Percentiles rank a stretch among this genome's conserved stretches.
Conservation (phyloP, 1,284 basidiomycete genomes). For the Cryptococcus sp. region DNA sequence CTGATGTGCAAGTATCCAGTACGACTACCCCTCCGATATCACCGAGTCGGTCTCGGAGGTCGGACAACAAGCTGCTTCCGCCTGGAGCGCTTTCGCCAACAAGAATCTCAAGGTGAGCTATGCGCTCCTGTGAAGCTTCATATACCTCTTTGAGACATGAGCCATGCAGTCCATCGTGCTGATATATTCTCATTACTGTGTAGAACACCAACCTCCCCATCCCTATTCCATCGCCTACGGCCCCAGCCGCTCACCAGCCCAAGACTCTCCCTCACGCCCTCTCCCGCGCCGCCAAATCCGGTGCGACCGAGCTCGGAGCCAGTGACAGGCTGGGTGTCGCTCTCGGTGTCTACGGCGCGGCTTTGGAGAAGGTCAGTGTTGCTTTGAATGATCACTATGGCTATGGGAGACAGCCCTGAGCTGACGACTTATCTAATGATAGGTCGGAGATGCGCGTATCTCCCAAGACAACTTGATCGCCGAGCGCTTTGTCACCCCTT, state of each 20-base stretch:
- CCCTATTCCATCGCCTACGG: constrained; percentile 60
- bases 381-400: background rate
- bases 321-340: constrained; percentile 74
- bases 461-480: constrained; percentile 77
- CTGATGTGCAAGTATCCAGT: constrained; percentile 47
- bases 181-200: background rate
- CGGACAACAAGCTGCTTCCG: constrained; percentile 68
- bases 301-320: constrained; percentile 63
- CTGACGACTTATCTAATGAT: background rate
- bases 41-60: constrained; percentile 59
- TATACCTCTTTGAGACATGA: background rate
- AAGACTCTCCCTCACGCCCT: constrained; percentile 97
- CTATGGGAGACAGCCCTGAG: no score
- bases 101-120: constrained; percentile 71
- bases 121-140: no score
- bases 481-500: constrained; percentile 79
- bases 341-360: constrained; percentile 74
- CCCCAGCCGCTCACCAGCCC: constrained; percentile 61
- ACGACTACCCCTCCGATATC: constrained; percentile 73
- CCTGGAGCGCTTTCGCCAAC: constrained; percentile 82
- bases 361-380: constrained; percentile 69
- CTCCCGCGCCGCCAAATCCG: constrained; percentile 73
- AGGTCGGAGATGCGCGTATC: constrained; percentile 78
- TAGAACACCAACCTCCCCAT: constrained; percentile 78
- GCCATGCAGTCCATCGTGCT: background rate